Percentiles rank a stretch among this genome's conserved stretches.
Evolutionary conservation across 257 asterid species (phyloP).

Genomic region (Vinca minor): DNA sequence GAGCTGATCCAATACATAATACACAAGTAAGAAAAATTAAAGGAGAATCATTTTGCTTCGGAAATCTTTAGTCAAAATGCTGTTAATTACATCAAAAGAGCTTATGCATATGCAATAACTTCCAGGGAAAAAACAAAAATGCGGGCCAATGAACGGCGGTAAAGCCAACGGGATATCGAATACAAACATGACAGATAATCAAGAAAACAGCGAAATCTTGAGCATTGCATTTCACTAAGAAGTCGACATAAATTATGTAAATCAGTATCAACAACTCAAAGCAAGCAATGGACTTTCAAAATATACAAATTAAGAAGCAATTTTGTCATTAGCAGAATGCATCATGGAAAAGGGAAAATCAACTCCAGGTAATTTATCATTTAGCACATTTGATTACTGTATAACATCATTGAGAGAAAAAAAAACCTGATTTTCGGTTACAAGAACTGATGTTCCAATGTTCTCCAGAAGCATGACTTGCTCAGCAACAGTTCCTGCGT

Average conservation of each 20-base stretch:
- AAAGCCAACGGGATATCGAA: neutral
- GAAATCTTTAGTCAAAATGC: neutral
- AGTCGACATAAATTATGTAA: neutral
- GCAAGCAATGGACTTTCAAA: neutral
- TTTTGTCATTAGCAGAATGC: neutral
- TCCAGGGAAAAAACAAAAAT: neutral
- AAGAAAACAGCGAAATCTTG: neutral
- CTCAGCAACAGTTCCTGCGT: conserved; percentile 72
- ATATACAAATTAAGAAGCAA: neutral
- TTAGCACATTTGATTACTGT: neutral
- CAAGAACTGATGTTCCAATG: conserved; percentile 89
- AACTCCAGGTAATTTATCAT: neutral
- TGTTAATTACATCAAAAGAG: neutral
- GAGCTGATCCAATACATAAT: conserved; percentile 38
- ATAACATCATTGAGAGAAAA: neutral
- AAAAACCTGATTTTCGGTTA: conserved; percentile 65
- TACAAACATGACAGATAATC: neutral
- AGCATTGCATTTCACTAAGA: neutral
- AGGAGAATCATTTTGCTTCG: neutral
- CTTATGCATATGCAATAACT: neutral
- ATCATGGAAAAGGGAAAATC: neutral
- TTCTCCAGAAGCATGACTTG: conserved; percentile 98
- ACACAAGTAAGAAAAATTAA: conserved; percentile 11
- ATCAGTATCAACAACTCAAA: neutral
- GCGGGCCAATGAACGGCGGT: neutral